Percentiles rank a stretch among this genome's conserved stretches.
phyloP scores from a whole-genome alignment of 371 early-diverging fungal genomes.

The Blakeslea trispora region DNA sequence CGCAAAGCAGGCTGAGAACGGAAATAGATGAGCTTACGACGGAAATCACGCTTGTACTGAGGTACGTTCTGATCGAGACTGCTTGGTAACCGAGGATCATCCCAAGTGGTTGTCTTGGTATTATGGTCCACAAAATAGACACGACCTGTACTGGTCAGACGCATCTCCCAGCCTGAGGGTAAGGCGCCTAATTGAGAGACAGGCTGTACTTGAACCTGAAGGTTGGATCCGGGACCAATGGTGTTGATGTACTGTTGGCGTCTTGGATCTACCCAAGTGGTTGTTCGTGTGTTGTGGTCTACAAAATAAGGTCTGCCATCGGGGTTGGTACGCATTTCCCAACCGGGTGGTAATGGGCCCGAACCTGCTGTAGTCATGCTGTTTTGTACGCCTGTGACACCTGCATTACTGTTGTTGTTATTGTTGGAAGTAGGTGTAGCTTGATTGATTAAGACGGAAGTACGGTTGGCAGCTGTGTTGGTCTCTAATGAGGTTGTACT shows the following conservation, averaged over 20 bases:
- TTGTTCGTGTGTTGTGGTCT: constrained; percentile 95
- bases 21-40: constrained; percentile 94
- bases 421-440: constrained; percentile 25
- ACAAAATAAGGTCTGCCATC: constrained; percentile 96
- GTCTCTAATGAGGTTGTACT: constrained; percentile 29
- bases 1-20: constrained; percentile 90
- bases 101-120: constrained; percentile 95
- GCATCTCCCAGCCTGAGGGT: constrained; percentile 98
- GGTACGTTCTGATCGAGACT: constrained; percentile 93
- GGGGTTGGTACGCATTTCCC: constrained; percentile 75
- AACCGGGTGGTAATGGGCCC: constrained; percentile 54
- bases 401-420: constrained; percentile 14
- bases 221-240: constrained; percentile 52
- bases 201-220: constrained; percentile 71
- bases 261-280: constrained; percentile 95
- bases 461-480: constrained; percentile 27
- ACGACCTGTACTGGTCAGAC: constrained; percentile 89
- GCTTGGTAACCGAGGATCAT: constrained; percentile 95
- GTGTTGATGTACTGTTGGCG: constrained; percentile 65
- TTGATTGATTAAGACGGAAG: background rate
- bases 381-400: constrained; percentile 22
- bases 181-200: constrained; percentile 82
- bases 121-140: constrained; percentile 95
- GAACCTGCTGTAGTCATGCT: constrained; percentile 67
- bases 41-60: constrained; percentile 97